A percentile compares a stretch with the other conserved stretches of the same genome.
Conservation (phyloP, 208 protist species). For the Giardia duodenalis region DNA sequence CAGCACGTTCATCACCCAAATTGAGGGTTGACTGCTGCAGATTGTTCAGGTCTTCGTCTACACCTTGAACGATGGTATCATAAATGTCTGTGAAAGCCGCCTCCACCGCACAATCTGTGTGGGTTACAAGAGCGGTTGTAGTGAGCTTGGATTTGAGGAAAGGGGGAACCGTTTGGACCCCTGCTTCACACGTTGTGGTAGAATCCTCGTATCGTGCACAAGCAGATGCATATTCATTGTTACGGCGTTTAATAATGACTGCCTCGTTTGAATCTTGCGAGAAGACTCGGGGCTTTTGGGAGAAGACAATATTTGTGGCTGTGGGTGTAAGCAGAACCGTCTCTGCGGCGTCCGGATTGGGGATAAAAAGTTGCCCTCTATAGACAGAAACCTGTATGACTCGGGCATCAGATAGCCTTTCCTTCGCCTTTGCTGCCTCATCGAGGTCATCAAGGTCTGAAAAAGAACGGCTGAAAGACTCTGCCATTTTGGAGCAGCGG, state of each 20-base stretch:
- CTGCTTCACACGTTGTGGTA: background rate
- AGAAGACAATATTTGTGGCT: background rate
- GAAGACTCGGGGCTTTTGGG: background rate
- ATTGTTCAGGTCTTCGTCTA: background rate
- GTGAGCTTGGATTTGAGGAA: background rate
- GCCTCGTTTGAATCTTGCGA: background rate
- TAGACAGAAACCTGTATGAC: background rate
- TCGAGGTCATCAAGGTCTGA: too few species aligned
- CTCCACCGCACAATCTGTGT: background rate
- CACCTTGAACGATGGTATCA: background rate
- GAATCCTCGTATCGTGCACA: background rate
- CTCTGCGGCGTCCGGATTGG: background rate
- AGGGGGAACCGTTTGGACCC: background rate
- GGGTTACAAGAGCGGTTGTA: background rate
- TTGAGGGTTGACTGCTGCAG: background rate
- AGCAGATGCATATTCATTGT: background rate
- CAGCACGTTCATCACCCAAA: background rate
- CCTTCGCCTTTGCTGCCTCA: too few species aligned
- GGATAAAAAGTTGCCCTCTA: background rate
- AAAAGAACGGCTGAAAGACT: too few species aligned
- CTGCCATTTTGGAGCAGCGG: too few species aligned
- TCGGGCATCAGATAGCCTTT: too few species aligned
- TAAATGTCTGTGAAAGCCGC: background rate
- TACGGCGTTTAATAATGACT: background rate
- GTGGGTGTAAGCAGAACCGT: constrained; percentile 5